Percentiles rank a stretch among this genome's conserved stretches.
Evolutionary conservation across 768 basidiomycete species (phyloP).

Genomic region (Mycena vulgaris): DNA sequence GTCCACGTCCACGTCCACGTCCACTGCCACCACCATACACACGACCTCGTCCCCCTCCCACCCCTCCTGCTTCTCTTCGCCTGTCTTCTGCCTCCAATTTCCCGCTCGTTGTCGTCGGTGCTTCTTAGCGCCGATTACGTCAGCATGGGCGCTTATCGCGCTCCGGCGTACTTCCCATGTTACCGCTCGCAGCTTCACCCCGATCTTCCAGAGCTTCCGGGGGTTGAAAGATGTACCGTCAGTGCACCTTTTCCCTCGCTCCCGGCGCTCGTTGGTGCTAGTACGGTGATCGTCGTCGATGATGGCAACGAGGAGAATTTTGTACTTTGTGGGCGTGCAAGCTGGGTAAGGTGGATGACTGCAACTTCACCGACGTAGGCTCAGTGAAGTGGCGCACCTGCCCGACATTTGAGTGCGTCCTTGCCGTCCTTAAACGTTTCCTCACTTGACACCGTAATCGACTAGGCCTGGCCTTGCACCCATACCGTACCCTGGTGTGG

Average conservation of each 20-base stretch:
- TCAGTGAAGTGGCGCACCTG: not conserved
- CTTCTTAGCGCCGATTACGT: slow-evolving; percentile 18
- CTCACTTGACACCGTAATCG: not conserved
- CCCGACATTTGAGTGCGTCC: not conserved
- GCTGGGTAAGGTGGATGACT: not conserved
- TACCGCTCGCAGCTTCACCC: slow-evolving; percentile 17
- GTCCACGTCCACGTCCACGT: not conserved
- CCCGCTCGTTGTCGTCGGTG: slow-evolving; percentile 4
- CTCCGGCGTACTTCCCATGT: slow-evolving; percentile 15
- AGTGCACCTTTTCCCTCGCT: slow-evolving; percentile 11
- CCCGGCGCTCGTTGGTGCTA: not conserved
- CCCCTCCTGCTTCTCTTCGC: slow-evolving; percentile 15
- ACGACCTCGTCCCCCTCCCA: slow-evolving; percentile 7
- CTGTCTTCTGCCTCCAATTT: slow-evolving; percentile 13
- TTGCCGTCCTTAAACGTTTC: not conserved
- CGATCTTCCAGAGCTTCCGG: slow-evolving; percentile 17
- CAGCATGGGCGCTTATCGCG: slow-evolving; percentile 16
- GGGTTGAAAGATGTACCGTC: slow-evolving; percentile 11
- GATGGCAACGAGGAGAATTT: not conserved
- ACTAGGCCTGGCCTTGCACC: not conserved
- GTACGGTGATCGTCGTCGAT: not conserved
- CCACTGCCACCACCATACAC: slow-evolving; percentile 5
- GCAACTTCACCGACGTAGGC: not conserved
- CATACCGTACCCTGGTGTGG: not conserved
- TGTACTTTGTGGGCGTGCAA: too few relatives aligned